phyloP scores from a whole-genome alignment of 2,329 filamentous ascomycete genomes.

The Hirsutella thompsonii region DNA sequence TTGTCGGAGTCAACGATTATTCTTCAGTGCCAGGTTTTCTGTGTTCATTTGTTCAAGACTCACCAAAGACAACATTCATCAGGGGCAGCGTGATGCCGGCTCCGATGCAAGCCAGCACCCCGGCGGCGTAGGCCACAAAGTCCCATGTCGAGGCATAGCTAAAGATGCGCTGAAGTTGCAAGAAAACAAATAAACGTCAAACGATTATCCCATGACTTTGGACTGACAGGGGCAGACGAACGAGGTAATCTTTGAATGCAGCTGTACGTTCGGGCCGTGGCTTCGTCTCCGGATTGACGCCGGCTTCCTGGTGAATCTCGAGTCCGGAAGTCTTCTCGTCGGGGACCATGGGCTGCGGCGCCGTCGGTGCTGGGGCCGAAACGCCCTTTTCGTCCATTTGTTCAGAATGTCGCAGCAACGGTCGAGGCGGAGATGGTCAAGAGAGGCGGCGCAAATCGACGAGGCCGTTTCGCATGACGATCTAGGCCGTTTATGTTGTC shows the following conservation, averaged over 20 bases:
- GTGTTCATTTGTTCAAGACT: conserved; percentile 1
- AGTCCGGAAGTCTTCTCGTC: neutral
- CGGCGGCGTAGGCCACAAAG: conserved; percentile 31
- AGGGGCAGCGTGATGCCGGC: conserved; percentile 42
- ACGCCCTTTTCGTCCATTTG: neutral
- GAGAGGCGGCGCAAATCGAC: too few relatives aligned
- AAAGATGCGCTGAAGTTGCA: conserved; percentile 34
- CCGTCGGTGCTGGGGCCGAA: neutral
- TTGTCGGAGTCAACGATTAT: conserved; percentile 8
- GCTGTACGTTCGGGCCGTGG: conserved; percentile 25
- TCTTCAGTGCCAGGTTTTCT: neutral
- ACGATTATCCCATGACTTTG: neutral
- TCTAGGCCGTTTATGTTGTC: too few relatives aligned
- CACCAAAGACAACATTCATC: conserved; percentile 47
- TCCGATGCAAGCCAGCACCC: conserved; percentile 33
- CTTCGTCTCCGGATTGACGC: neutral
- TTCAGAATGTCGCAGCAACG: neutral
- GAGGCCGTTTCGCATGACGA: too few relatives aligned
- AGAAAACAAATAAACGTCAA: neutral
- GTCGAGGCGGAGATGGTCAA: too few relatives aligned
- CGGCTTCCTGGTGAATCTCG: neutral
- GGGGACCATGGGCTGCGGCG: neutral
- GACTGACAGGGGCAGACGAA: conserved; percentile 4
- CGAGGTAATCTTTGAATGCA: conserved; percentile 29
- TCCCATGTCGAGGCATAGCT: conserved; percentile 41